Evolutionary conservation across 139 green algal species (phyloP), one percentile per base, ranked within the genome.

Genomic region (Chlamydomonas asymmetrica): DNA sequence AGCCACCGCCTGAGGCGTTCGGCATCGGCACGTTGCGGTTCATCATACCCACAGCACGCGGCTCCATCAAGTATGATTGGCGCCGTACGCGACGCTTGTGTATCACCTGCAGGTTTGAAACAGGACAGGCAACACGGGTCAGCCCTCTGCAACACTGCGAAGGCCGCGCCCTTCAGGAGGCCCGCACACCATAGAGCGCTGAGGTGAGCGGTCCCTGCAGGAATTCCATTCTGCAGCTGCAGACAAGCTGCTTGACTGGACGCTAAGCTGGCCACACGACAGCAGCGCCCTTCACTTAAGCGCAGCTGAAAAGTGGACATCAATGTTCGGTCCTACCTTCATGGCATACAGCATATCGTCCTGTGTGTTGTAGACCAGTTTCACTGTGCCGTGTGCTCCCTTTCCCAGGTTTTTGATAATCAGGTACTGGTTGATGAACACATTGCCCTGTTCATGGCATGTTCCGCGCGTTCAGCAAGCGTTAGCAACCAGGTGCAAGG

Each of bases 371-470:
- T 94, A 87, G 39, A 86, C 87, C 63, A 96, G 84, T 77, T 95
- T 95, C 7, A 96, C 92, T 16, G 87, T 93, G 31, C 91, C 91
- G 50, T 87, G 87, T 4, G 79, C 73, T 38, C 92, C 92, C n/a
- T 86, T 73, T 0, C 92, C 92, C 63, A 96, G 79, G 7, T 91
- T 90, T 63, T 92, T 88, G 41, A 96, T 84, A 23, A 96, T 85
- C 27, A 94, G 82, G 69, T 96, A 96, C 86, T 96, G 82, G 61
- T 94, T 92, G 64, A 94, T 80, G 78, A 95, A 93, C 16, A 90
- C 88, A 73, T 88, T 81, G 56, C 79, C 83, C 83, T 88, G 79
- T n/a, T n/a, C n/a, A n/a, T n/a, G n/a, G n/a, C n/a, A n/a, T n/a
- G n/a, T n/a, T n/a, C n/a, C n/a, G n/a, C n/a, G n/a, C n/a, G n/a